Conservation (phyloP, 495 filamentous ascomycete genomes). For the Choiromyces venosus region DNA sequence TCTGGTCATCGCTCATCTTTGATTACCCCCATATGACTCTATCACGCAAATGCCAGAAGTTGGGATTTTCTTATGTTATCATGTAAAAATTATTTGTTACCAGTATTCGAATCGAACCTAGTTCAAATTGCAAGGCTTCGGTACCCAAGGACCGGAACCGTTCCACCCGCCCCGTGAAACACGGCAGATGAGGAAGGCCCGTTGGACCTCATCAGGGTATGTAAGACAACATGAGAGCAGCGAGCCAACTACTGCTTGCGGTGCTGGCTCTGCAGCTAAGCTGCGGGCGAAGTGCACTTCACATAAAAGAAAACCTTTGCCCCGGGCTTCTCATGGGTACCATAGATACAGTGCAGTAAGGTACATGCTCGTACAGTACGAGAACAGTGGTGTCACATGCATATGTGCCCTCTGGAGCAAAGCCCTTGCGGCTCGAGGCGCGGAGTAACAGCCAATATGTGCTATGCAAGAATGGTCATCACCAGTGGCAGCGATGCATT, state of each 20-base stretch:
- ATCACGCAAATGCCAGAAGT: neutral
- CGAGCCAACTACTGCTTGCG: neutral
- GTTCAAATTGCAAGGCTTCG: neutral
- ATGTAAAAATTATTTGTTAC: neutral
- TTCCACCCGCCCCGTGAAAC: constrained; percentile 18
- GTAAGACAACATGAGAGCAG: constrained; percentile 16
- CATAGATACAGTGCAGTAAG: neutral
- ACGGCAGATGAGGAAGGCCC: constrained; percentile 15
- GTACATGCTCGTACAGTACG: neutral
- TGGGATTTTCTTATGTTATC: neutral
- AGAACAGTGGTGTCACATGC: neutral
- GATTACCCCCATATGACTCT: neutral
- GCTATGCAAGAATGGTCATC: neutral
- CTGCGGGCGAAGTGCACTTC: neutral
- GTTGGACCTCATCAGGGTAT: constrained; percentile 17
- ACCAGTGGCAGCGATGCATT: neutral
- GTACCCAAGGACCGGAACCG: neutral
- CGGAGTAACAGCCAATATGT: neutral
- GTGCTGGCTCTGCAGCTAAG: neutral
- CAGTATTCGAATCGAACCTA: neutral
- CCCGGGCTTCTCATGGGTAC: neutral
- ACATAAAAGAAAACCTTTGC: neutral
- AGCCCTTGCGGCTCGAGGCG: neutral
- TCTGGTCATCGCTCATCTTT: neutral
- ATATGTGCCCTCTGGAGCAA: neutral